Evolutionary conservation across 805 yeast genomes (phyloP), one percentile per base, ranked within the genome.

Genomic region (Candida stauntonica): DNA sequence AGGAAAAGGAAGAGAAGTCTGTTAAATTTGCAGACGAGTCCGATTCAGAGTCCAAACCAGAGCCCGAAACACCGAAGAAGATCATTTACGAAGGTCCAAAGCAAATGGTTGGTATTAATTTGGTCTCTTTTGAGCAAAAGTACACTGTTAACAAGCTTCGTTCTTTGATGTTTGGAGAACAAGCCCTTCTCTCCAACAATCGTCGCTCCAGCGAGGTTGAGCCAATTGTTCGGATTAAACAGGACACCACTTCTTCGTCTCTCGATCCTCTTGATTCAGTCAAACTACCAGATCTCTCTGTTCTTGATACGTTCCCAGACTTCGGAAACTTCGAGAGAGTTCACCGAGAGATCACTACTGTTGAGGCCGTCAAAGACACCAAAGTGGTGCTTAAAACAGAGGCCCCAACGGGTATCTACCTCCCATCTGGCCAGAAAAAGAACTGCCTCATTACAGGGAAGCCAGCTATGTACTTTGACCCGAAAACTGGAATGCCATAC

Each of bases 401-500:
- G 38, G 83, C 91, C 2, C 93, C 91, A 3, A 67, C 79, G 3
- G 91, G 91, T 14, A 77, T 82, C 21, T 74, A 79, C 46, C 64
- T 82, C 41, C 82, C 87, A 29, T 85, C 70, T 58, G 87, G 85
- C 20, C 70, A 70, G 36, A 79, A 77, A 59, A 67, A 70, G 52
- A 73, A 77, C 61, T 83, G 96, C 69, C 66, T 81, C 18, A 78
- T 89, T 31, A 79, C 87, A 3, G 95, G 95, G 3, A 73, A 73
- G 35, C 80, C 79, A 33, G 95, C 93, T 14, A 73, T 77, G 53
- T 91, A 86, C 60, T 79, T 83, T 47, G 98, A 91, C 65, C 98
- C 98, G 0, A 71, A 76, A 26, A 79, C 83, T 20, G 95, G 95
- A 26, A 75, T 93, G 36, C 94, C 96, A 2, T 93, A 93, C 61